These are phyloP conservation scores for Penstemon newberryi DNA, from an alignment of 257 asterid species.

Conservation along the genomic window DNA sequence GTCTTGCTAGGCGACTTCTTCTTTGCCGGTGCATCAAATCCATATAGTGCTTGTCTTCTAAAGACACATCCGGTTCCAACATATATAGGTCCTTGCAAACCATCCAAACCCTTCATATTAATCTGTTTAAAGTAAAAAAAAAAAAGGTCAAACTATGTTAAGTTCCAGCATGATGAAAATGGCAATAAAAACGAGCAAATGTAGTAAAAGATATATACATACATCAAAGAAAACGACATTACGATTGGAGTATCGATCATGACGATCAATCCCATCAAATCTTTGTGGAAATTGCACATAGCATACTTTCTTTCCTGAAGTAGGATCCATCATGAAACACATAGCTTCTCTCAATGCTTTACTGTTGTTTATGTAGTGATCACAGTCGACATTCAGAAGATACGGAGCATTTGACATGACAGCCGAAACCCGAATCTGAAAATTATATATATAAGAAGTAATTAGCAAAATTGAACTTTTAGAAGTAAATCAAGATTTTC, in stretches of 20 bases:
- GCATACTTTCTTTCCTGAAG: conserved; percentile 80
- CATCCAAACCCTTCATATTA: conserved; percentile 96
- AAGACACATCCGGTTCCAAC: conserved; percentile 95
- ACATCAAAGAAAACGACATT: conserved; percentile 92
- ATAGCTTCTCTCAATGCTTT: conserved; percentile 91
- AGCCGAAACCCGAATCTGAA: conserved; percentile 90
- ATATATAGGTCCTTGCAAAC: conserved; percentile 93
- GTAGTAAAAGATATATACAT: conserved; percentile 33
- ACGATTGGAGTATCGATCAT: conserved; percentile 87
- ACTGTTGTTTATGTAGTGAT: conserved; percentile 92
- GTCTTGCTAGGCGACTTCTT: conserved; percentile 83
- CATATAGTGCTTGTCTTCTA: conserved; percentile 87
- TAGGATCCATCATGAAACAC: conserved; percentile 99
- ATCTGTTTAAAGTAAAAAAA: conserved; percentile 48
- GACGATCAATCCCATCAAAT: conserved; percentile 88
- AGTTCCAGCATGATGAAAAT: conserved; percentile 21
- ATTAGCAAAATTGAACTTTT: conserved; percentile 3
- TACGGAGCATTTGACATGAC: conserved; percentile 90
- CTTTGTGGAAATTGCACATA: conserved; percentile 94
- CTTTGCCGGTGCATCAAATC: conserved; percentile 73
- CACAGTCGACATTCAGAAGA: conserved; percentile 86
- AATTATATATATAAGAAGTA: background rate
- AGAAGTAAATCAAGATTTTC: background rate
- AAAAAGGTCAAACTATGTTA: background rate
- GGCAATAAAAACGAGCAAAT: background rate